Percentiles rank a stretch among this genome's conserved stretches.
Evolutionary conservation across 495 filamentous ascomycete genomes (phyloP).

Genomic region (Aspergillus campestris): DNA sequence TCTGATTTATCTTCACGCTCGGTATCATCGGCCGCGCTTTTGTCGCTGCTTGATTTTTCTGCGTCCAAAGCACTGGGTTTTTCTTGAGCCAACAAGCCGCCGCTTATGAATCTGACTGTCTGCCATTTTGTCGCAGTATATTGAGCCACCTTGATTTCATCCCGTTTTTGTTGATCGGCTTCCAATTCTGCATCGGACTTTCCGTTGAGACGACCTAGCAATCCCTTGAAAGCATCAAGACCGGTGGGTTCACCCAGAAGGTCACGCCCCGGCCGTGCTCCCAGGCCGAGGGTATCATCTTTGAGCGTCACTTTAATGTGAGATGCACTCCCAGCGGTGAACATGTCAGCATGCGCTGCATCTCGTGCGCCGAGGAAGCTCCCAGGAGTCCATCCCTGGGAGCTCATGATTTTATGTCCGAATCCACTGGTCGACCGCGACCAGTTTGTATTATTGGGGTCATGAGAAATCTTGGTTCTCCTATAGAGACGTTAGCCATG

Average conservation of each 20-base stretch:
- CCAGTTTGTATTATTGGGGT: conserved; percentile 94
- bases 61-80: conserved; percentile 30
- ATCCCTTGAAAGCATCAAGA: conserved; percentile 69
- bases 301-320: conserved; percentile 75
- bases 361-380: conserved; percentile 66
- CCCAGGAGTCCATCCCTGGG: conserved; percentile 87
- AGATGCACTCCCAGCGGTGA: conserved; percentile 66
- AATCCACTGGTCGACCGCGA: conserved; percentile 69
- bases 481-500: conserved; percentile 33
- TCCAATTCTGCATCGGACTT: conserved; percentile 61
- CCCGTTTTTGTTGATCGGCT: conserved; percentile 52
- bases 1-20: conserved; percentile 4
- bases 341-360: conserved; percentile 60
- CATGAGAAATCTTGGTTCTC: conserved; percentile 70
- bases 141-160: conserved; percentile 54
- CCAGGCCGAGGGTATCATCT: conserved; percentile 83
- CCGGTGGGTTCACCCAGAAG: conserved; percentile 62
- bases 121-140: conserved; percentile 66
- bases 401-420: conserved; percentile 76
- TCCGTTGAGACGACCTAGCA: conserved; percentile 85
- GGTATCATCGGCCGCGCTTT: conserved; percentile 2
- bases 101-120: conserved; percentile 69
- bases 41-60: conserved; percentile 7
- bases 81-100: conserved; percentile 69
- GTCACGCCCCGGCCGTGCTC: conserved; percentile 59